Conservation (phyloP, 2,329 filamentous ascomycete genomes). For the Botrytis porri region DNA sequence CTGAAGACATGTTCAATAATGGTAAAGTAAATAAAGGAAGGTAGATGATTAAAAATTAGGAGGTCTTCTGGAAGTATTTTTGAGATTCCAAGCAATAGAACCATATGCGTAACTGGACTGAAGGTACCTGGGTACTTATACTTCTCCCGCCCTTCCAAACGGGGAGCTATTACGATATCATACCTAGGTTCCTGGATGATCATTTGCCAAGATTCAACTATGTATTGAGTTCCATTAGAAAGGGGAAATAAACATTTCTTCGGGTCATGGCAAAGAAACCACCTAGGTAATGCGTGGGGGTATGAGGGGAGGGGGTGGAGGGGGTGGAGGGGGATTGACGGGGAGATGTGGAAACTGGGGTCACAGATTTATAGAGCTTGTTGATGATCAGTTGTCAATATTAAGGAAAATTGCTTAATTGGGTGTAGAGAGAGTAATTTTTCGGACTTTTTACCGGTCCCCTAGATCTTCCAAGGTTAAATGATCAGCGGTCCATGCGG, state of each 20-base stretch:
- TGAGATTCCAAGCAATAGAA: background rate
- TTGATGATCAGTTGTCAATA: background rate
- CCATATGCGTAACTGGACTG: background rate
- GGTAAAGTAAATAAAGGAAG: background rate
- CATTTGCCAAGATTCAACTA: background rate
- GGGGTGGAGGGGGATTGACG: background rate
- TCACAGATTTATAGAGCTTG: background rate
- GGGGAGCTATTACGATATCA: background rate
- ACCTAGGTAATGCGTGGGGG: background rate
- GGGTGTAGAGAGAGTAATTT: background rate
- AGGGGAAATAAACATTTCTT: conserved; percentile 1
- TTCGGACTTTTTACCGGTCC: background rate
- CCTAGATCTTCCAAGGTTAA: background rate
- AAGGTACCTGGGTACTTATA: background rate
- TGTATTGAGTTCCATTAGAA: background rate
- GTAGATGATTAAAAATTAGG: background rate
- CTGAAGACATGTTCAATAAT: background rate
- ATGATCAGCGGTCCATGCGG: background rate
- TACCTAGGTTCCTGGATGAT: background rate
- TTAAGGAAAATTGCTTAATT: background rate
- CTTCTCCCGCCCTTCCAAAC: background rate
- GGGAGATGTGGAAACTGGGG: background rate
- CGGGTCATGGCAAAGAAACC: background rate
- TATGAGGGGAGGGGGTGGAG: background rate
- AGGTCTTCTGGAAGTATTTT: background rate